A percentile compares a stretch with the other conserved stretches of the same genome.
Evolutionary conservation across 2,329 filamentous ascomycete species (phyloP).

Genomic region (Diplocarpon rosae): DNA sequence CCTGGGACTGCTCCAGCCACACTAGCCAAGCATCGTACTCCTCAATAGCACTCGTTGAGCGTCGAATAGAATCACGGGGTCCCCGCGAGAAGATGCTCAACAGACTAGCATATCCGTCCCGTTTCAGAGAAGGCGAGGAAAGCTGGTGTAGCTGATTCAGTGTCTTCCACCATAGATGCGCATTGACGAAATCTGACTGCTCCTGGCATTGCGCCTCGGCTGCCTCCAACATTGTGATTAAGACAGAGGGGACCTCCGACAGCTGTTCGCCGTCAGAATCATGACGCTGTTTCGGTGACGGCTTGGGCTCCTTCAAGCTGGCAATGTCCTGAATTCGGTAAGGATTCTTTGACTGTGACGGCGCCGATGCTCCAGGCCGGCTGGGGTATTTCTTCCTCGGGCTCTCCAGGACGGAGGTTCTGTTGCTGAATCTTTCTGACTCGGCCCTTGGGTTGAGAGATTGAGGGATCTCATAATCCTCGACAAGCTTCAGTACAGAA

Average conservation of each 20-base stretch:
- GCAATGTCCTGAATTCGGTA: conserved; percentile 32
- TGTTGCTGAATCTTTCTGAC: conserved; percentile 58
- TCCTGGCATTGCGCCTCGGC: conserved; percentile 68
- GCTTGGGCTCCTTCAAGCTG: conserved; percentile 10
- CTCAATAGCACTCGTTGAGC: conserved; percentile 61
- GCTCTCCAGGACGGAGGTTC: conserved; percentile 39
- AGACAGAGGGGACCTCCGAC: conserved; percentile 36
- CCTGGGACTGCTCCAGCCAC: conserved; percentile 73
- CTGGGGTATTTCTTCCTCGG: conserved; percentile 49
- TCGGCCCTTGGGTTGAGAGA: conserved; percentile 48
- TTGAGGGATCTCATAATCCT: conserved; percentile 72
- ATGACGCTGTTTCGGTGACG: conserved; percentile 14
- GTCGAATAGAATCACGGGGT: conserved; percentile 56
- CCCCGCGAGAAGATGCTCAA: conserved; percentile 65
- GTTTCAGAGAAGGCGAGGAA: conserved; percentile 47
- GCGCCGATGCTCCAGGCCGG: conserved; percentile 36
- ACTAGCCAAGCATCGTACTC: conserved; percentile 75
- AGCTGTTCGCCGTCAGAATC: conserved; percentile 25
- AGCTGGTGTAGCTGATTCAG: conserved; percentile 60
- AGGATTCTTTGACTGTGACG: conserved; percentile 47
- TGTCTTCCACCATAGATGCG: conserved; percentile 78
- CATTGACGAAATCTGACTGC: conserved; percentile 71
- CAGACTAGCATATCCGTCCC: conserved; percentile 59
- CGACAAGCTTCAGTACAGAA: conserved; percentile 68
- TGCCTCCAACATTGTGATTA: conserved; percentile 64